Evolutionary conservation across 2,329 filamentous ascomycete genomes (phyloP).

Genomic region (Spiromastix sp.): DNA sequence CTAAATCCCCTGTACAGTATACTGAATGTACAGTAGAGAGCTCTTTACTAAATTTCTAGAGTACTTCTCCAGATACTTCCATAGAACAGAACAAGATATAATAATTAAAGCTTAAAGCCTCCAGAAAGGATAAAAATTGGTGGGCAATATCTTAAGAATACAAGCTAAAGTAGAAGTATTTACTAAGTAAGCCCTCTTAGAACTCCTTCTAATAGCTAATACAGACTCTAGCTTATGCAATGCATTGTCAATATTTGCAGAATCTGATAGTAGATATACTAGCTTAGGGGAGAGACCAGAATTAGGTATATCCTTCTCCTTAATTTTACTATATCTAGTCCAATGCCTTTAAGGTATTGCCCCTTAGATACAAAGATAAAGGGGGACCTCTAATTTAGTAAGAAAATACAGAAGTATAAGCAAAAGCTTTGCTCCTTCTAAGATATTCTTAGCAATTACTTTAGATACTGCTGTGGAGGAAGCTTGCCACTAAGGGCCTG

Average conservation of each 20-base stretch:
- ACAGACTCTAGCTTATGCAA: background rate
- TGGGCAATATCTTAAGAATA: background rate
- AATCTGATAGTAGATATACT: constrained; percentile 1
- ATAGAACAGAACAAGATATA: constrained; percentile 1
- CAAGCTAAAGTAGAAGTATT: constrained; percentile 2
- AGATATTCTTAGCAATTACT: background rate
- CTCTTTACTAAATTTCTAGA: constrained; percentile 1
- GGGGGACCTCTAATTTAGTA: constrained; percentile 1
- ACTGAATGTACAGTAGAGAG: constrained; percentile 1
- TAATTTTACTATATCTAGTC: background rate
- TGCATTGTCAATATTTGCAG: constrained; percentile 1
- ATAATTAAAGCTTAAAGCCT: constrained; percentile 4
- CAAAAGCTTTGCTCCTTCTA: constrained; percentile 1
- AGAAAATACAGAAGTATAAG: constrained; percentile 2
- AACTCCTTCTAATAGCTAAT: constrained; percentile 1
- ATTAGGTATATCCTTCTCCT: background rate
- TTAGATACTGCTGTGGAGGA: constrained; percentile 2
- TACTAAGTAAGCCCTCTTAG: constrained; percentile 1
- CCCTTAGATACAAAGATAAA: constrained; percentile 2
- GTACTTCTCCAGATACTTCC: constrained; percentile 4
- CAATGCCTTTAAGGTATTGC: constrained; percentile 1
- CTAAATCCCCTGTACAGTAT: constrained; percentile 2
- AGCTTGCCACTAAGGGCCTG: background rate
- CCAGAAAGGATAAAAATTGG: constrained; percentile 3
- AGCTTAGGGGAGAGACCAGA: constrained; percentile 3